Conservation (phyloP, 2,329 filamentous ascomycete species). For the Colletotrichum scovillei region DNA sequence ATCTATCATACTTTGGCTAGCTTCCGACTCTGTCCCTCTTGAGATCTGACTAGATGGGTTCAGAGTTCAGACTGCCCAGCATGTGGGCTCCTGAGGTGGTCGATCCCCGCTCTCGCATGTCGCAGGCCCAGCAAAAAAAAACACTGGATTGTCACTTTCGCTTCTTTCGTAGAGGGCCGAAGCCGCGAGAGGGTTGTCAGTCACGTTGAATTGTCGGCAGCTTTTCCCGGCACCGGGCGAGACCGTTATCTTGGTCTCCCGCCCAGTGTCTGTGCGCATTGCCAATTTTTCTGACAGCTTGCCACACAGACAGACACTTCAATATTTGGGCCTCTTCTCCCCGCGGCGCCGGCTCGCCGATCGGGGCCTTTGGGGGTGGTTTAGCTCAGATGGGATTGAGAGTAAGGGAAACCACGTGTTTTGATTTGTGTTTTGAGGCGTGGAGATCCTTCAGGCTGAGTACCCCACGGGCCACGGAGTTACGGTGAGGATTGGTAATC, state of each 20-base stretch:
- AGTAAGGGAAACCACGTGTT: not conserved
- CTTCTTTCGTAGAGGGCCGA: constrained; percentile 10
- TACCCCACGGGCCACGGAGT: not conserved
- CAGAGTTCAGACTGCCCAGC: not conserved
- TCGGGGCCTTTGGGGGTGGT: not conserved
- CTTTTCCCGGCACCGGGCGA: no score
- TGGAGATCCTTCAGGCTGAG: not conserved
- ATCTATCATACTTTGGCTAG: not conserved
- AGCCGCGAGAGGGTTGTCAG: constrained; percentile 1
- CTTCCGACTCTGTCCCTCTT: not conserved
- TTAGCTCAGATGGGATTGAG: not conserved
- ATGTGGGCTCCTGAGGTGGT: not conserved
- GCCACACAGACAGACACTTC: no score
- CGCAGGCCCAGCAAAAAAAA: not conserved
- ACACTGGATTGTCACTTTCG: not conserved
- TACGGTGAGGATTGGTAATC: not conserved
- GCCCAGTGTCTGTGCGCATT: not conserved
- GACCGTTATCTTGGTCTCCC: not conserved
- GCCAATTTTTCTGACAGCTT: not conserved
- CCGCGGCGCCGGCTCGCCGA: no score
- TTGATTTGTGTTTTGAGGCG: not conserved
- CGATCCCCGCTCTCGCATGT: not conserved
- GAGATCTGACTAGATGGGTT: not conserved
- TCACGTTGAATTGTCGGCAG: not conserved
- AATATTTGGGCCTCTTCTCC: no score